phyloP scores from a whole-genome alignment of 2,329 filamentous ascomycete species.

The Pyrenophora tritici-repentis region DNA sequence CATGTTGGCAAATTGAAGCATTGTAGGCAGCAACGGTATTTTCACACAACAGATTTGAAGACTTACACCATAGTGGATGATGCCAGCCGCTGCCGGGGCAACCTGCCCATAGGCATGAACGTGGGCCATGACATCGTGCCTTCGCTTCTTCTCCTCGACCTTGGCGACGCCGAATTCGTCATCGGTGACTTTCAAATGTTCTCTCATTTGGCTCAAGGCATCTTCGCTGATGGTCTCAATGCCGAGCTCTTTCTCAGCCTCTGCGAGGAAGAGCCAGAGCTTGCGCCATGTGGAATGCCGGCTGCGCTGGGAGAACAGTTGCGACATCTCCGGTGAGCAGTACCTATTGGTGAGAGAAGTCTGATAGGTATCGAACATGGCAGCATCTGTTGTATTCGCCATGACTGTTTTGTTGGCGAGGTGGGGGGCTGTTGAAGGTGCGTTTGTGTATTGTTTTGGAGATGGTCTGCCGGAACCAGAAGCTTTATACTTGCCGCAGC shows the following conservation, averaged over 20 bases:
- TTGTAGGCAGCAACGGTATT: too few species aligned
- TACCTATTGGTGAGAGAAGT: slow-evolving; percentile 59
- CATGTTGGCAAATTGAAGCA: too few species aligned
- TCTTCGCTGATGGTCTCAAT: slow-evolving; percentile 72
- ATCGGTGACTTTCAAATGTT: slow-evolving; percentile 52
- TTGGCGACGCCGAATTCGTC: slow-evolving; percentile 55
- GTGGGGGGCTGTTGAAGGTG: neutral
- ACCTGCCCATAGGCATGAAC: slow-evolving; percentile 75
- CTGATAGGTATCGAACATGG: slow-evolving; percentile 34
- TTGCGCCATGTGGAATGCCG: slow-evolving; percentile 80
- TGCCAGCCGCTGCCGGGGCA: slow-evolving; percentile 77
- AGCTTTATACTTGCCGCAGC: neutral
- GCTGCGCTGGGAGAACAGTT: slow-evolving; percentile 77
- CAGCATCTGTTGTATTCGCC: slow-evolving; percentile 23
- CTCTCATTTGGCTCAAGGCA: slow-evolving; percentile 54
- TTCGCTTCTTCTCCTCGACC: slow-evolving; percentile 58
- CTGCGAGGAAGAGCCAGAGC: slow-evolving; percentile 84
- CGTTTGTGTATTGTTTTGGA: slow-evolving; percentile 5
- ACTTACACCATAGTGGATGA: slow-evolving; percentile 74
- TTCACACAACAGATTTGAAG: neutral
- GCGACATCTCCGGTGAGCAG: slow-evolving; percentile 62
- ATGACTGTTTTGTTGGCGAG: slow-evolving; percentile 10
- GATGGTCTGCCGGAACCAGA: slow-evolving; percentile 10
- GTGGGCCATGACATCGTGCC: slow-evolving; percentile 70
- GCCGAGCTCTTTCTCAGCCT: slow-evolving; percentile 80